Evolutionary conservation across 2,329 filamentous ascomycete genomes (phyloP).

Genomic region (Sporothrix dimorphospora): DNA sequence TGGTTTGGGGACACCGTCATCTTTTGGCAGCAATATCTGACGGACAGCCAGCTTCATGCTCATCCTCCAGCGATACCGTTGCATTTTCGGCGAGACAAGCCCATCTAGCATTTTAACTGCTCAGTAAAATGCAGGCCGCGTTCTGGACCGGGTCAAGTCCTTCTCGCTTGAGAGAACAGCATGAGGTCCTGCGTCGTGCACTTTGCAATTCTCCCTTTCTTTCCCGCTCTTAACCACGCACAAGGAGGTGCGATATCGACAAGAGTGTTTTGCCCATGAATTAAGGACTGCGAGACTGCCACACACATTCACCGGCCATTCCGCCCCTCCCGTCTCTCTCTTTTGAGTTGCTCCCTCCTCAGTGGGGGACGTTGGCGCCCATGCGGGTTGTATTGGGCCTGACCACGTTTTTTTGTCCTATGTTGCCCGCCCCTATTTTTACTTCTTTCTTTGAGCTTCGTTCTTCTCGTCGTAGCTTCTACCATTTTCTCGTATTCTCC

Average conservation of each 20-base stretch:
- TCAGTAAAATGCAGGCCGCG: background rate
- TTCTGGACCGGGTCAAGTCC: conserved; percentile 12
- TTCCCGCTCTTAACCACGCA: background rate
- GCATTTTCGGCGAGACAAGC: background rate
- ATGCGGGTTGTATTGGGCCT: background rate
- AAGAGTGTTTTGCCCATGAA: background rate
- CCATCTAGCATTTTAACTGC: background rate
- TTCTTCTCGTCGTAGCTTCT: background rate
- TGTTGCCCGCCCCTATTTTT: conserved; percentile 14
- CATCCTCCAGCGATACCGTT: background rate
- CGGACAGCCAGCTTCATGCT: background rate
- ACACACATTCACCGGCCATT: background rate
- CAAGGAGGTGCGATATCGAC: background rate
- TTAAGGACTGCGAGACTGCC: background rate
- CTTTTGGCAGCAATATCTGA: background rate
- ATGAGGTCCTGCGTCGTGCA: conserved; percentile 15
- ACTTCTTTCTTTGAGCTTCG: background rate
- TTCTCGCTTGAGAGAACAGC: background rate
- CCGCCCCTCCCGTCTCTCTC: background rate
- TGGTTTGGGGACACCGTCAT: background rate
- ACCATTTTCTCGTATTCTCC: conserved; percentile 8
- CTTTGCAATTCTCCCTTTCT: background rate
- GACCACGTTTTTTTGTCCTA: conserved; percentile 11
- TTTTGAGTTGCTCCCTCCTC: background rate
- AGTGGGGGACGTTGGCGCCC: conserved; percentile 7